These are phyloP conservation scores for Drosera capensis DNA, from an alignment of 148 eudicot genomes.

Conservation along the genomic window DNA sequence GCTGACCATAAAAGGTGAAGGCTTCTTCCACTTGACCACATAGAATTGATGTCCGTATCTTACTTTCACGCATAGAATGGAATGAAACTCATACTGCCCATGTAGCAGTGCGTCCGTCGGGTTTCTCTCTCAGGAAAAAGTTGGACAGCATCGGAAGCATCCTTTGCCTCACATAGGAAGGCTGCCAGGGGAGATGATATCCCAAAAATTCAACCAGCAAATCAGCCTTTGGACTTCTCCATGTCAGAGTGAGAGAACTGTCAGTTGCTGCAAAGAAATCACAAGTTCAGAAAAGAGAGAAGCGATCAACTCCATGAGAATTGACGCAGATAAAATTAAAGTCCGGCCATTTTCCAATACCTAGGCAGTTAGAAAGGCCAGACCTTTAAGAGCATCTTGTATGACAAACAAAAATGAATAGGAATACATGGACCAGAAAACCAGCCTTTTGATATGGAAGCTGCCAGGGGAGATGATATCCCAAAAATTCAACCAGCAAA, in stretches of 20 bases:
- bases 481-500: conserved; percentile 50
- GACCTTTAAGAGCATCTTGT: too few species aligned
- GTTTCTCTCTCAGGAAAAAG: conserved; percentile 51
- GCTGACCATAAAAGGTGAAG: conserved; percentile 11
- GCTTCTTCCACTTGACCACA: conserved; percentile 69
- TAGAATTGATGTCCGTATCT: conserved; percentile 54
- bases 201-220: conserved; percentile 52
- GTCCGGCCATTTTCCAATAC: too few species aligned
- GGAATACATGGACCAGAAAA: too few species aligned
- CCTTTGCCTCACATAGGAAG: conserved; percentile 61
- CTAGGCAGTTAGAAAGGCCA: too few species aligned
- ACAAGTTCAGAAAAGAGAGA: background rate
- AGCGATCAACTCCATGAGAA: background rate
- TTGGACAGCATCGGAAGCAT: conserved; percentile 77
- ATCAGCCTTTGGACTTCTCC: conserved; percentile 67
- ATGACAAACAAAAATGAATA: too few species aligned
- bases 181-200: conserved; percentile 66
- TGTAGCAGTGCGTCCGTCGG: conserved; percentile 27
- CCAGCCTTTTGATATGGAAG: too few species aligned
- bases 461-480: conserved; percentile 60
- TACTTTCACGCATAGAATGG: conserved; percentile 59
- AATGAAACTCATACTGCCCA: conserved; percentile 63
- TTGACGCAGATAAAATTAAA: background rate
- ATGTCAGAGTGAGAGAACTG: conserved; percentile 24
- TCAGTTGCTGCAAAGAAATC: conserved; percentile 27